These are phyloP conservation scores for Aureobasidium sp. DNA, from an alignment of 2,329 filamentous ascomycete species.

Conservation along the genomic window DNA sequence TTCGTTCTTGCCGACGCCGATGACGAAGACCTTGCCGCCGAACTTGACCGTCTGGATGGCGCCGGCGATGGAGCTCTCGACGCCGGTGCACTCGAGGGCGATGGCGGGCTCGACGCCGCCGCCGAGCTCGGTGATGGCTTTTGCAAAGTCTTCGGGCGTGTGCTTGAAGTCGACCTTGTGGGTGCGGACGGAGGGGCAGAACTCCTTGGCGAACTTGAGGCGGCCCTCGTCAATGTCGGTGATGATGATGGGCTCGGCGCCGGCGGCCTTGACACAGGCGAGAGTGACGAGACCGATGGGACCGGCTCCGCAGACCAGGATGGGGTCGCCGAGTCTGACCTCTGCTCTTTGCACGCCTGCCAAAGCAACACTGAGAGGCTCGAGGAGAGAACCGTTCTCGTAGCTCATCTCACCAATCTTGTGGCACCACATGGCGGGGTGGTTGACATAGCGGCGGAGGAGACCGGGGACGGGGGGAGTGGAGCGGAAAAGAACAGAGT, in stretches of 20 bases:
- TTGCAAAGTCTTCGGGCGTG: constrained; percentile 64
- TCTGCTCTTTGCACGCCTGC: constrained; percentile 80
- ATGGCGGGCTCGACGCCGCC: constrained; percentile 75
- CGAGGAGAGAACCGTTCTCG: constrained; percentile 83
- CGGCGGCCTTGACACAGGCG: constrained; percentile 76
- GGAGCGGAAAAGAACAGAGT: constrained; percentile 75
- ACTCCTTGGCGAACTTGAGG: constrained; percentile 73
- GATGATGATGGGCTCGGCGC: constrained; percentile 84
- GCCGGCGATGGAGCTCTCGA: constrained; percentile 78
- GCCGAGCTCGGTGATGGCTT: constrained; percentile 61
- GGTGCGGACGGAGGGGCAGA: constrained; percentile 72
- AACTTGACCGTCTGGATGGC: constrained; percentile 91
- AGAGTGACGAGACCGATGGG: constrained; percentile 89
- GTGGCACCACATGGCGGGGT: constrained; percentile 91
- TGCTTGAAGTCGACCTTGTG: constrained; percentile 63
- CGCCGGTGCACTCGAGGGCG: constrained; percentile 87
- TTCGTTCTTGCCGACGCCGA: constrained; percentile 91
- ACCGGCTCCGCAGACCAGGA: constrained; percentile 85
- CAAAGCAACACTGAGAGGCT: constrained; percentile 82
- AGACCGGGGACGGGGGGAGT: constrained; percentile 86
- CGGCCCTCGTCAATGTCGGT: constrained; percentile 89
- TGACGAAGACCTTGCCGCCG: constrained; percentile 93
- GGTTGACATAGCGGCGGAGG: constrained; percentile 86
- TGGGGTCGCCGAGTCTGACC: constrained; percentile 75
- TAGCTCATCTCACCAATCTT: constrained; percentile 90